Evolutionary conservation across 768 basidiomycete species (phyloP).

Genomic region (Macrolepiota albuminosa): DNA sequence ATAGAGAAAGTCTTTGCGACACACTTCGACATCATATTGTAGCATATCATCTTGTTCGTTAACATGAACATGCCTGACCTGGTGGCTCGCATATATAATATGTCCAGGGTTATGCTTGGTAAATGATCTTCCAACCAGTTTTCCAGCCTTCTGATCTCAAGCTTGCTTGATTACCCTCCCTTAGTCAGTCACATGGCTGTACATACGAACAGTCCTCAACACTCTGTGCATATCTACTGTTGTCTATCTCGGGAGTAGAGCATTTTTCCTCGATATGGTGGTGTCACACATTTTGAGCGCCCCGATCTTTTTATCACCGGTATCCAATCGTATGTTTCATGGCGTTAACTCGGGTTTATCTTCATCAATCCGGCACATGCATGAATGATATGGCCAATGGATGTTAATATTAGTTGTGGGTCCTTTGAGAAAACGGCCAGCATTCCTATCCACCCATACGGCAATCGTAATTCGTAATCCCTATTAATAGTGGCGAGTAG

Average conservation of each 20-base stretch:
- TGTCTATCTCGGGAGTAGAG: conserved; percentile 27
- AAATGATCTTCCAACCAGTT: conserved; percentile 41
- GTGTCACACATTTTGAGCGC: conserved; percentile 35
- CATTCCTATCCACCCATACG: conserved; percentile 10
- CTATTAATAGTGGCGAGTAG: conserved; percentile 32
- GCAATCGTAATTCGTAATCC: conserved; percentile 1
- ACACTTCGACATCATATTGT: conserved; percentile 18
- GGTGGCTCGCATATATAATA: conserved; percentile 21
- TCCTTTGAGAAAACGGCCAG: conserved; percentile 50
- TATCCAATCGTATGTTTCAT: conserved; percentile 24
- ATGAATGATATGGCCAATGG: conserved; percentile 46
- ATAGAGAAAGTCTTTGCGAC: conserved; percentile 20
- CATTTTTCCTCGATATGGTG: conserved; percentile 37
- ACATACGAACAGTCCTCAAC: conserved; percentile 15
- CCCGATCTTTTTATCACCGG: conserved; percentile 39
- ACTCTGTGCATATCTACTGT: conserved; percentile 24
- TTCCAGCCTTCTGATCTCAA: conserved; percentile 27
- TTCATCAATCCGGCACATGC: conserved; percentile 20
- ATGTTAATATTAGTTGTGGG: conserved; percentile 48
- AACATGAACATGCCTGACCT: conserved; percentile 9
- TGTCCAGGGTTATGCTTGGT: no score
- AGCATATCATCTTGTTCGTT: neutral
- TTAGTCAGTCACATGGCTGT: neutral
- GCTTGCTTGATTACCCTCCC: conserved; percentile 21
- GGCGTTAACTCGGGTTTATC: neutral